Evolutionary conservation across 495 filamentous ascomycete genomes (phyloP).

Genomic region (Neurospora sp.): DNA sequence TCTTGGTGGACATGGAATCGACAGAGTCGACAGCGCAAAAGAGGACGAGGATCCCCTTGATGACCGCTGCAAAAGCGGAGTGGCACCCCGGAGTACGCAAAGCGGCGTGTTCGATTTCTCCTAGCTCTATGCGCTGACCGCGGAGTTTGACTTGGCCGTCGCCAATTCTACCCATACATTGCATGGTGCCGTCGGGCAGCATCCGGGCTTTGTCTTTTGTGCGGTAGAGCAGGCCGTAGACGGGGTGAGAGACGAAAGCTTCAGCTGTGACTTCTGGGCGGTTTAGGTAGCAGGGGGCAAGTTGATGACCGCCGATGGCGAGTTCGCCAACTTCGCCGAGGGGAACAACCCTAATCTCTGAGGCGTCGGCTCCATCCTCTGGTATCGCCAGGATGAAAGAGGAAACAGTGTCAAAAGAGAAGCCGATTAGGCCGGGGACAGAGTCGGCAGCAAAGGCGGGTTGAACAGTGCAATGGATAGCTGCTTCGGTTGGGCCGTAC

Average conservation of each 20-base stretch:
- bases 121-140: conserved; percentile 74
- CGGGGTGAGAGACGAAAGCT: conserved; percentile 50
- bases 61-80: conserved; percentile 49
- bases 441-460: conserved; percentile 25
- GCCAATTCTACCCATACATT: conserved; percentile 73
- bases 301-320: conserved; percentile 66
- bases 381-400: conserved; percentile 51
- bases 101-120: conserved; percentile 67
- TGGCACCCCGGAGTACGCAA: conserved; percentile 42
- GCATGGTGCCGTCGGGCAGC: conserved; percentile 55
- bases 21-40: conserved; percentile 47
- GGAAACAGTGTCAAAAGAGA: conserved; percentile 66
- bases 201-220: conserved; percentile 79
- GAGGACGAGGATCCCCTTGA: conserved; percentile 50
- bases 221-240: conserved; percentile 55
- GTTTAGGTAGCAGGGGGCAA: conserved; percentile 77
- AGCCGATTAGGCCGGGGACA: conserved; percentile 57
- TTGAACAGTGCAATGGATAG: conserved; percentile 56
- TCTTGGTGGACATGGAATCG: conserved; percentile 20
- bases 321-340: conserved; percentile 68
- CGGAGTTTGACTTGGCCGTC: conserved; percentile 74
- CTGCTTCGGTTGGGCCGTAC: conserved; percentile 82
- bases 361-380: background rate
- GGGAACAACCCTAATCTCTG: conserved; percentile 44
- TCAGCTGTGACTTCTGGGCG: conserved; percentile 62